Conservation (phyloP, 495 filamentous ascomycete species). For the Xylaria cubensis region DNA sequence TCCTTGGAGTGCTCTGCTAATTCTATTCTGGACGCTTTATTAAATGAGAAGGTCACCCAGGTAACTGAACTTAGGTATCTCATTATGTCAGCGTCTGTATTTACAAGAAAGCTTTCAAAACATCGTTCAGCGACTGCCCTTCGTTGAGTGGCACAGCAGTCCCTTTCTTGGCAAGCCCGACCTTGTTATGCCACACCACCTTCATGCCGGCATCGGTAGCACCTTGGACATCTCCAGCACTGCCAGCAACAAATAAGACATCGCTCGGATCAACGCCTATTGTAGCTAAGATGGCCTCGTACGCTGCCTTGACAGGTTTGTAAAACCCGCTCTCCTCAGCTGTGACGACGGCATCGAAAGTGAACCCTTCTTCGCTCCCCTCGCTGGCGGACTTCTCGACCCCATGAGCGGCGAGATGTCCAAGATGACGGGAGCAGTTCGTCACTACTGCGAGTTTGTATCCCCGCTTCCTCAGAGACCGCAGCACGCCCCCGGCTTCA, state of each 20-base stretch:
- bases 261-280: conserved; percentile 37
- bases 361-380: conserved; percentile 8
- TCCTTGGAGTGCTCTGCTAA: too few species aligned
- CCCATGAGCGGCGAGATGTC: conserved; percentile 30
- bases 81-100: neutral
- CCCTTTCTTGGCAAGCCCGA: conserved; percentile 33
- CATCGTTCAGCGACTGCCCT: conserved; percentile 23
- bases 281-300: conserved; percentile 32
- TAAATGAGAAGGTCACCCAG: too few species aligned
- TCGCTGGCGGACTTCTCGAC: conserved; percentile 29
- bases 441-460: conserved; percentile 42
- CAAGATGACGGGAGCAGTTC: conserved; percentile 42
- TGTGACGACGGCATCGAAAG: conserved; percentile 41
- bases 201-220: conserved; percentile 42
- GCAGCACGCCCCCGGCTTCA: conserved; percentile 32
- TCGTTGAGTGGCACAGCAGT: conserved; percentile 29
- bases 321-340: conserved; percentile 47
- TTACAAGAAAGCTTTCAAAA: conserved; percentile 30
- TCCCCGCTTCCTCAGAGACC: conserved; percentile 28
- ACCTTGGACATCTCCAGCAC: conserved; percentile 45
- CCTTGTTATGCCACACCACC: conserved; percentile 49
- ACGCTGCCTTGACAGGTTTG: conserved; percentile 42
- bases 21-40: too few species aligned
- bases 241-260: conserved; percentile 45
- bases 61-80: neutral